A percentile compares a stretch with the other conserved stretches of the same genome.
phyloP scores from a whole-genome alignment of 2,329 filamentous ascomycete genomes.

The Trichoderma simmonsii region DNA sequence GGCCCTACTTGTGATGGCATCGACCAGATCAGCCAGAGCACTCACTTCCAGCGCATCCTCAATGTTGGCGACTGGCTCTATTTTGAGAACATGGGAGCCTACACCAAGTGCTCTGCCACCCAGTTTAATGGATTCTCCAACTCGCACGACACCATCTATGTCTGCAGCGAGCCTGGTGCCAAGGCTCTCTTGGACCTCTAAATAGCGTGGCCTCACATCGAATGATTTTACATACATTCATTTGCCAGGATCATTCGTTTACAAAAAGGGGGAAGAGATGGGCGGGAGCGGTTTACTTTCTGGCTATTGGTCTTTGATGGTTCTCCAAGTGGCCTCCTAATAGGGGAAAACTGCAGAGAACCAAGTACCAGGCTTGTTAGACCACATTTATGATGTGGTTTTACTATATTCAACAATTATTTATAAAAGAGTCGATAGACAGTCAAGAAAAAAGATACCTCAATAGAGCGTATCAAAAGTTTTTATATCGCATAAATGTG shows the following conservation, averaged over 20 bases:
- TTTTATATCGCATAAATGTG: background rate
- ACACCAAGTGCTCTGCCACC: slow-evolving; percentile 96
- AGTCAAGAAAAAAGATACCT: background rate
- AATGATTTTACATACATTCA: background rate
- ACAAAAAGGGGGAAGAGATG: background rate
- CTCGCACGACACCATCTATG: slow-evolving; percentile 87
- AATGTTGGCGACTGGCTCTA: slow-evolving; percentile 98
- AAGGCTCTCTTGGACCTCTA: slow-evolving; percentile 58
- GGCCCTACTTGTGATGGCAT: slow-evolving; percentile 97
- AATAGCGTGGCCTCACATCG: background rate
- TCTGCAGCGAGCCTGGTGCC: slow-evolving; percentile 89
- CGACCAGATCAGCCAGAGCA: slow-evolving; percentile 84
- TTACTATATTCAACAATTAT: background rate
- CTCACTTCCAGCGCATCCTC: slow-evolving; percentile 70
- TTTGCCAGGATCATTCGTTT: background rate
- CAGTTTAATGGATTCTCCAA: slow-evolving; percentile 97
- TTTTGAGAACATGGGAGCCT: slow-evolving; percentile 98
- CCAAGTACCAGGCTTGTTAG: background rate
- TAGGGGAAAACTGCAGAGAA: background rate
- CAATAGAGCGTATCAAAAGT: background rate
- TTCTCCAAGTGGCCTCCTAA: background rate
- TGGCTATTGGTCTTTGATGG: background rate
- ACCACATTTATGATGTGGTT: background rate
- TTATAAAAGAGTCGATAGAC: background rate
- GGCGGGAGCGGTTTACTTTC: slow-evolving; percentile 15